Evolutionary conservation across 208 protist species (phyloP), one percentile per base, ranked within the genome.

Genomic region (Plasmodiophora brassicae): DNA sequence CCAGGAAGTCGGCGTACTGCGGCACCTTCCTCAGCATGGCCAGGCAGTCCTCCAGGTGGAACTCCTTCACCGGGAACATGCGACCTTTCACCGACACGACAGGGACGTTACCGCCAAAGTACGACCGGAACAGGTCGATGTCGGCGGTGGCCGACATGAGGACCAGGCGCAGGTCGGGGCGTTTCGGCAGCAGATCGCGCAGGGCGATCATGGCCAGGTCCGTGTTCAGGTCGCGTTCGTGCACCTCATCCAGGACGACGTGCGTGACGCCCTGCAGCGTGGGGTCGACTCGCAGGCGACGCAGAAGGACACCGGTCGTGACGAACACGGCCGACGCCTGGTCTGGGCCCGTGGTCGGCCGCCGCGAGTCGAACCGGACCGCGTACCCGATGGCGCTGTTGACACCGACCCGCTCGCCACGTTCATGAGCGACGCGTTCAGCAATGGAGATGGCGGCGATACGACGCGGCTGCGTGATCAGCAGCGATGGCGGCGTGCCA

Each of bases 201-300:
- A 84, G 14, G 71, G 35, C 71, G n/a, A 84, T 25, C 71, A 84
- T 43, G 20, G 93, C 65, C 14, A 94, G 88, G 88, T 94, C 93
- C 0, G 91, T 93, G 1, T 87, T 41, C 1, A 97, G 87, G 1
- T 97, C 99, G 50, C 98, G 93, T 93, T 99, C 98, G 93, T 99
- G 98, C 35, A 94, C 95, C 90, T 97, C 96, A 91, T 97, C 96
- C 0, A 97, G 88, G 10, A 97, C 92, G 28, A 97, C 94, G 36
- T 84, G 71, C 14, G 71, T 84, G 14, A 84, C 71, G 50, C 28
- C 25, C 28, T 41, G 25, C 71, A 84, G 36, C 36, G 71, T 44
- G 28, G 71, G 71, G 36, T 84, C 71, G 36, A 25, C 14, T 39
- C 25, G 25, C 28, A 84, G 71, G 71, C 71, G 71, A 25, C 95